A percentile compares a stretch with the other conserved stretches of the same genome.
phyloP scores from a whole-genome alignment of 2,329 filamentous ascomycete genomes.

The Epichloe baconii region DNA sequence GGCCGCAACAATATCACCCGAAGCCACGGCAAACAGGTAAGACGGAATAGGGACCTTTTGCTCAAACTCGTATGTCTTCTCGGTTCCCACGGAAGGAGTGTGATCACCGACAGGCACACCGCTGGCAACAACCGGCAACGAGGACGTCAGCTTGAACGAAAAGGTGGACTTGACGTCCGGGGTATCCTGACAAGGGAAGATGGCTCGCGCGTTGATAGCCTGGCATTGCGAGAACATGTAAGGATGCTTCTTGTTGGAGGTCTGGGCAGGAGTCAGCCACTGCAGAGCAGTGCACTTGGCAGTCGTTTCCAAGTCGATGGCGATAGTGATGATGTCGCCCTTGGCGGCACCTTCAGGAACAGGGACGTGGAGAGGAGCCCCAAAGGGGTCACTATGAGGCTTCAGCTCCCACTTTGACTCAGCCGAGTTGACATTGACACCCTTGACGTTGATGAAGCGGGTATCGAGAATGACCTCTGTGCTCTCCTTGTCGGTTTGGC shows the following conservation, averaged over 20 bases:
- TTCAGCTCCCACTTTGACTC: slow-evolving; percentile 56
- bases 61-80: slow-evolving; percentile 69
- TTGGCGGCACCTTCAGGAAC: slow-evolving; percentile 41
- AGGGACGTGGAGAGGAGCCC: slow-evolving; percentile 55
- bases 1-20: slow-evolving; percentile 74
- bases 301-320: slow-evolving; percentile 69
- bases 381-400: slow-evolving; percentile 59
- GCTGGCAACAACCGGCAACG: slow-evolving; percentile 81
- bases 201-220: slow-evolving; percentile 83
- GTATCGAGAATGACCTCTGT: slow-evolving; percentile 78
- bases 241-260: slow-evolving; percentile 86
- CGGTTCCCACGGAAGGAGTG: slow-evolving; percentile 29
- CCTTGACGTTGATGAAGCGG: slow-evolving; percentile 63
- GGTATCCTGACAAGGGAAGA: slow-evolving; percentile 96
- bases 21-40: slow-evolving; percentile 88
- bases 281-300: slow-evolving; percentile 82
- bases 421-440: slow-evolving; percentile 56
- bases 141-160: slow-evolving; percentile 75
- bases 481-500: slow-evolving; percentile 58
- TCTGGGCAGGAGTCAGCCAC: slow-evolving; percentile 89
- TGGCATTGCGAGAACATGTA: slow-evolving; percentile 99
- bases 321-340: slow-evolving; percentile 38
- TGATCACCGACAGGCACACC: slow-evolving; percentile 48
- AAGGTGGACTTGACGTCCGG: slow-evolving; percentile 96
- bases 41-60: slow-evolving; percentile 88